Evolutionary conservation across 768 basidiomycete species (phyloP).

Genomic region (Leccinum aurantiacum): DNA sequence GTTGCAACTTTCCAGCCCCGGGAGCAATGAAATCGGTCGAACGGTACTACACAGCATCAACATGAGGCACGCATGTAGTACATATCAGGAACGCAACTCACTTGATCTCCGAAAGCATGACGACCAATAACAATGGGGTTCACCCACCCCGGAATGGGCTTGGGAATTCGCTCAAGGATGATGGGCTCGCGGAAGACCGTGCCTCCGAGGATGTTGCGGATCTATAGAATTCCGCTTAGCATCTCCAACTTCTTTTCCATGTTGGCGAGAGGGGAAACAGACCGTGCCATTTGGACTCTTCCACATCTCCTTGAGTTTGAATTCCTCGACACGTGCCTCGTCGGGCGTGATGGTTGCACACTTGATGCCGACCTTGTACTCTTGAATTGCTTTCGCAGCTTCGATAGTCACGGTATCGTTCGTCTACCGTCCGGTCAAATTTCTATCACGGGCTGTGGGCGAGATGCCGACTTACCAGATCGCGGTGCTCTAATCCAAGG

Average conservation of each 20-base stretch:
- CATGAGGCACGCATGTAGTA: neutral
- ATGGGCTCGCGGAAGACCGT: conserved; percentile 99
- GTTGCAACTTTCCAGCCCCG: conserved; percentile 90
- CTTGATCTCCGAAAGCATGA: conserved; percentile 97
- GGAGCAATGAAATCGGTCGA: conserved; percentile 92
- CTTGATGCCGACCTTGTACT: conserved; percentile 97
- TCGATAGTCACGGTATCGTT: conserved; percentile 92
- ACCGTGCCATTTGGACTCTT: conserved; percentile 94
- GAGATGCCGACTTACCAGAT: conserved; percentile 53
- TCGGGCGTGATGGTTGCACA: conserved; percentile 99
- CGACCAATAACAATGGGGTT: conserved; percentile 96
- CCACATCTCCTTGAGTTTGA: conserved; percentile 99
- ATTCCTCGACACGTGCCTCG: conserved; percentile 93
- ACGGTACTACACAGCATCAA: conserved; percentile 62
- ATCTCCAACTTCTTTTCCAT: neutral
- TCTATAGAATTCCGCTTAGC: conserved; percentile 42
- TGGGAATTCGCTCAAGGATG: conserved; percentile 85
- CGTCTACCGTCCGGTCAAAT: conserved; percentile 52
- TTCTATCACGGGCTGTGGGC: neutral
- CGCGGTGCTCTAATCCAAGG: conserved; percentile 91
- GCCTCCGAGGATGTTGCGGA: conserved; percentile 96
- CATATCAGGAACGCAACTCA: conserved; percentile 30
- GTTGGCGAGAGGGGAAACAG: conserved; percentile 29
- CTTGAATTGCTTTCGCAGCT: conserved; percentile 89
- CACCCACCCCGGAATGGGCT: conserved; percentile 93